Evolutionary conservation across 306 rosid genomes (phyloP), one percentile per base, ranked within the genome.

Genomic region (Fragaria iinumae): DNA sequence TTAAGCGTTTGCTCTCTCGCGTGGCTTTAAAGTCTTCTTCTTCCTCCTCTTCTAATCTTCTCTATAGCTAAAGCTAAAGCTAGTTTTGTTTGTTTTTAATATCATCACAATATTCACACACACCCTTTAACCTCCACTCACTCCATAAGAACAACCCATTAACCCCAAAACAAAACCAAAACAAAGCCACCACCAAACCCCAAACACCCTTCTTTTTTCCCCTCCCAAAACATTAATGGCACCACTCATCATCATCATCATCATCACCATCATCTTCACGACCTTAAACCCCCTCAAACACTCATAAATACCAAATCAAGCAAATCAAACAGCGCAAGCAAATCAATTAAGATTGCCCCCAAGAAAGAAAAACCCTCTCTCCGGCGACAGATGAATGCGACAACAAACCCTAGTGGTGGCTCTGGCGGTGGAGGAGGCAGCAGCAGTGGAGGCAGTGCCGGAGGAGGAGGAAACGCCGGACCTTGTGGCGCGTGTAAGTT

Each of bases 401-500:
- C 77, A 18, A 86, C 77, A 25, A 91, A 83, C 85, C 82, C 96
- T 66, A 69, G 85, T 53, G 48, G 85, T 14, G 68, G 77, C 21
- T 29, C 44, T 10, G 32, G 84, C 1, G 76, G 81, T 0, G 56
- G 79, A 0, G 73, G 86, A 0, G 38, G 91, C 0, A 32, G 83
- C 21, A 67, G 88, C 0, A 38, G 81, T 0, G 21, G 80, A 0
- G 8, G 81, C 0, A 11, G 84, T 3, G 10, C 84, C 0, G 36
- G 86, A 0, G 50, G 88, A 0, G 67, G 80, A 0, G 76, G 87
- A 0, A 76, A 96, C 0, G 81, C 90, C 0, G 93, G 98, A 2
- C 98, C 98, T 4, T 94, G 98, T 38, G 98, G 98, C 0, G 98
- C 98, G 10, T 94, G 98, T 77, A 94, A 94, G 86, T 94, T 94